Base-by-base conservation (phyloP, 495 filamentous ascomycete species). In the Friedmanniomyces simplex region DNA sequence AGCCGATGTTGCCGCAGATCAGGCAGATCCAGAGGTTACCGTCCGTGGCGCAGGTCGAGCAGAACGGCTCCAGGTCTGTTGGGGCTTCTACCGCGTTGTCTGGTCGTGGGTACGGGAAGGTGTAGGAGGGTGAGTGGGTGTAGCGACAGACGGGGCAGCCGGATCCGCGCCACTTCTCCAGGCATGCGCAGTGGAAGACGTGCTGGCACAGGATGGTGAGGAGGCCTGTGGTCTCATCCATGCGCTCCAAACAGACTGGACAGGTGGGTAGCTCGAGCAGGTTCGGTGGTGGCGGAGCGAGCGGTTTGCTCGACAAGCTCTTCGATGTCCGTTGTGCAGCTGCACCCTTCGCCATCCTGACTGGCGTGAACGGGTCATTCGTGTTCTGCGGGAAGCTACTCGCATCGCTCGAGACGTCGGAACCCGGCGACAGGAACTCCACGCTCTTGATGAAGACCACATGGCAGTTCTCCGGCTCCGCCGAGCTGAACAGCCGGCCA, bases 151-250 rank as follows among this genome's bases (percentile, higher is more conserved):
- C 89, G 0, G 93, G 93, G 66, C 93, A 98, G 28, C 91, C 91
- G 50, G 79, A 85, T 20, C 91, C 93, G 66, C 85, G 86, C 93
- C 93, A 98, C 66, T 95, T 97, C 63, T 95, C 87, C 0, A 98
- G 77, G 73, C 93, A 98, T 6, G 86, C 89, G 69, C 93, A 98
- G 72, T 98, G 93, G 68, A 98, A 98, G 54, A 98, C 90, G 62
- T 98, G 93, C 65, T 97, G 94, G 69, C 93, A 98, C 59, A 91
- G 83, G 36, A 97, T 97, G 0, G 93, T 98, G 63, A 97, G 80
- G 2, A 98, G 74, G 4, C 93, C 93, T 0, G 89, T 90, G 6
- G 91, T 96, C 64, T 98, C 91, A 63, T 98, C 93, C 93, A 98
- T 98, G 34, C 93, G 85, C 71, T 98, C 93, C 13, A 98, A 79